Evolutionary conservation across 352 stramenopile genomes (phyloP), one percentile per base, ranked within the genome.

Genomic region (Phytophthora pisi): DNA sequence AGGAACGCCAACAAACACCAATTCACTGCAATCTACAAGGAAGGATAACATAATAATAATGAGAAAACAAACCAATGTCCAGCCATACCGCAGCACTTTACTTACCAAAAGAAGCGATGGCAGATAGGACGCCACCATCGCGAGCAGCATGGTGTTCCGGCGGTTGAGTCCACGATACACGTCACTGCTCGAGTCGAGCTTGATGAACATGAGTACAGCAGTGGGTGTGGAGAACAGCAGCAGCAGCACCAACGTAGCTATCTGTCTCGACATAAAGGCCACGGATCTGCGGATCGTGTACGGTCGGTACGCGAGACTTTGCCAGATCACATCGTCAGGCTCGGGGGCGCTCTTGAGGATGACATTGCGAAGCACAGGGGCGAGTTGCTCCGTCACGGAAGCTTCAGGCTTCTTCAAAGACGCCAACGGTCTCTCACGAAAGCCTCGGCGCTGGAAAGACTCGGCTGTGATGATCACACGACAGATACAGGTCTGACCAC

Each of bases 151-250:
- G 3, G 73, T 82, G 67, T 91, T 74, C 15, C 63, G 65, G 24
- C 57, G 62, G 64, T 82, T 72, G 4, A 93, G 57, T 20, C 72
- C 68, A 8, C 61, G 55, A 65, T 93, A 93, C 31, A 95, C 55
- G 30, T 65, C 66, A 43, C 85, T 93, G 46, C 68, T 72, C n/a
- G 79, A 79, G 62, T 93, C 84, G 8, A 95, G 70, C 51, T 91
- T 91, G 59, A 95, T 81, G 68, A 91, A 95, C 63, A 95, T 85
- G 57, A 93, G 81, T 60, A 95, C 84, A 5, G 85, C 84, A 1
- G 84, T 92, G 0, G 87, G 85, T 24, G 85, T 92, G 28, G 85
- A 93, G 51, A 93, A 92, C 15, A 95, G 53, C 34, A 92, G 57
- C 28, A 95, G 54, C 30, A 95, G 62, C 23, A 59, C 56, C 11